Percentiles rank a stretch among this genome's conserved stretches.
phyloP scores from a whole-genome alignment of 2,329 filamentous ascomycete genomes.

The Epicoccum sorghinum region DNA sequence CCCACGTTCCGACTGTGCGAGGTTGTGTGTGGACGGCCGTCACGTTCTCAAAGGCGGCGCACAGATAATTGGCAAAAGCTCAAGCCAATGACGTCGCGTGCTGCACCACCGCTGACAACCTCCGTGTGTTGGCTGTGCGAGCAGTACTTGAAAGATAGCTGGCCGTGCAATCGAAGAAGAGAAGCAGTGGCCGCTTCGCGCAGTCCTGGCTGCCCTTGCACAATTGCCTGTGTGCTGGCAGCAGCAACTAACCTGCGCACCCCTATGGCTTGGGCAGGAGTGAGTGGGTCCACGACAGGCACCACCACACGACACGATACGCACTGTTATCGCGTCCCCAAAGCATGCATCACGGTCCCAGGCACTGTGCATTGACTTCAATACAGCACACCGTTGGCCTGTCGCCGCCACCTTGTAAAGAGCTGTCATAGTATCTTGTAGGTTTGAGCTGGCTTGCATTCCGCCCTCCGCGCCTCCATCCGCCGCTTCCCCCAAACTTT shows the following conservation, averaged over 20 bases:
- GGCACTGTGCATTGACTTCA: background rate
- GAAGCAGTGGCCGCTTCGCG: too few relatives aligned
- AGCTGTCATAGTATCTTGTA: conserved; percentile 7
- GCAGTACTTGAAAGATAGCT: conserved; percentile 7
- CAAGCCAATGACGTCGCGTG: conserved; percentile 33
- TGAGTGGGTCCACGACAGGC: conserved; percentile 10
- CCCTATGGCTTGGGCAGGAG: conserved; percentile 9
- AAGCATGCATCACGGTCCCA: conserved; percentile 9
- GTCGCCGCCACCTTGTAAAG: conserved; percentile 2
- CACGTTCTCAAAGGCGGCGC: conserved; percentile 24
- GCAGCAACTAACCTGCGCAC: conserved; percentile 1
- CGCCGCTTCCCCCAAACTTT: conserved; percentile 18
- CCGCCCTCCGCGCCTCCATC: conserved; percentile 17
- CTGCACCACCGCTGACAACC: conserved; percentile 16
- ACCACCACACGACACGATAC: background rate
- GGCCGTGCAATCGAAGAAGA: background rate
- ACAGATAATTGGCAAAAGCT: conserved; percentile 29
- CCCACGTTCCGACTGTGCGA: conserved; percentile 38
- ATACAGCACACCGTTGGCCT: background rate
- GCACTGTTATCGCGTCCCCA: conserved; percentile 10
- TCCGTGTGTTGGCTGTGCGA: conserved; percentile 1
- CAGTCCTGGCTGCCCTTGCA: background rate
- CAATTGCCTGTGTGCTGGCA: conserved; percentile 8
- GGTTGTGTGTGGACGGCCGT: conserved; percentile 33
- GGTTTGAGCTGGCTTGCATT: conserved; percentile 18